Evolutionary conservation across 2,329 filamentous ascomycete species (phyloP), one percentile per base, ranked within the genome.

Genomic region (Alternaria viburni): DNA sequence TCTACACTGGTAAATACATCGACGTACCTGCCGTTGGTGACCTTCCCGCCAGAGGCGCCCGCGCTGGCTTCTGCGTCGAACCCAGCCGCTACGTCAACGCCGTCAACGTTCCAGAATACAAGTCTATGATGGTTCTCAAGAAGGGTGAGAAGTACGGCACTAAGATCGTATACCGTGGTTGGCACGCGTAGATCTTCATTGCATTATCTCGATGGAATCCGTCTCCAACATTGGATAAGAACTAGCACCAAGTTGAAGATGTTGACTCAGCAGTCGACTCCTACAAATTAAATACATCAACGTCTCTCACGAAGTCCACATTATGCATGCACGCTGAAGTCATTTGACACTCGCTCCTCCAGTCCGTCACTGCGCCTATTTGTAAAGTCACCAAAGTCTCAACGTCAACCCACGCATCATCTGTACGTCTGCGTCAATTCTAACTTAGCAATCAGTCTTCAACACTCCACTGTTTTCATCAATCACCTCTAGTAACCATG

Each of bases 81-180:
- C 94, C 95, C 0, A 92, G 92, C 74, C 88, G 96, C 21, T 98
- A 91, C 79, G 91, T 97, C 59, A 96, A 98, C 80, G 94, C 94
- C 0, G 84, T 89, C 74, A 97, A 97, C 73, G 88, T 91, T 52
- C 88, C 90, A 0, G 89, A 90, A 74, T 97, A 94, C 92, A 91
- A 87, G 81, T 83, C 83, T 56, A 92, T 93, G 89, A 89, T 92
- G 65, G 69, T 96, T 26, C 82, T 98, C 67, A 95, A 91, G 86
- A 94, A 91, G 83, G 95, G 95, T 1, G 86, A 95, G 78, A 89
- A 88, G 65, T 98, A 93, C 79, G 95, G 95, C 2, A 88, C 89
- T 66, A 88, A 89, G 68, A 93, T 91, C 69, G 89, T 96, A 66
- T 98, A 97, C 83, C 89, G 89, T 75, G 92, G 89, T 0, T 98